These are phyloP conservation scores for Globisporangium emineosum DNA, from an alignment of 352 stramenopile species.

Conservation along the genomic window DNA sequence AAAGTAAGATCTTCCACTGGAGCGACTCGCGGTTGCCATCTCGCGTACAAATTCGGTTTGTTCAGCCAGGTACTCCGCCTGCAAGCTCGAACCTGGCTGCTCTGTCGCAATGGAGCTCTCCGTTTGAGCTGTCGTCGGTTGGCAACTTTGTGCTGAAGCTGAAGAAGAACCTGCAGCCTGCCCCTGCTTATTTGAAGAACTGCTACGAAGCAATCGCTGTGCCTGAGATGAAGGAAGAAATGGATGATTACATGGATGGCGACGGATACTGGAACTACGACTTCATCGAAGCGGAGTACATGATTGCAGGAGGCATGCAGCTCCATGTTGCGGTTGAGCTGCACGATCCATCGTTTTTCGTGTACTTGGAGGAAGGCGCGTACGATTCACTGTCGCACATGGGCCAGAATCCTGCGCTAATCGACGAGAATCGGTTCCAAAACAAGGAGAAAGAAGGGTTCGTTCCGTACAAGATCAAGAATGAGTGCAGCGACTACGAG, in stretches of 20 bases:
- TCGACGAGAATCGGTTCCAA: slow-evolving; percentile 22
- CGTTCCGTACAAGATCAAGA: slow-evolving; percentile 78
- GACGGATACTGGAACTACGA: slow-evolving; percentile 32
- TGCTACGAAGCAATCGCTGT: slow-evolving; percentile 39
- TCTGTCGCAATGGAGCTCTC: slow-evolving; percentile 70
- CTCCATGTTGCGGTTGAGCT: slow-evolving; percentile 79
- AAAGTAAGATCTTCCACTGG: slow-evolving; percentile 81
- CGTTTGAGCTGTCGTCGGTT: slow-evolving; percentile 76
- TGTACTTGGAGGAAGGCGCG: slow-evolving; percentile 52
- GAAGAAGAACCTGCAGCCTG: slow-evolving; percentile 47
- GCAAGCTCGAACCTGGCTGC: slow-evolving; percentile 10
- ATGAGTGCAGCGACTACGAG: slow-evolving; percentile 76
- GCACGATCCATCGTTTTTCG: slow-evolving; percentile 73
- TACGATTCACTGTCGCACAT: slow-evolving; percentile 14
- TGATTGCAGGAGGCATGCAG: slow-evolving; percentile 38
- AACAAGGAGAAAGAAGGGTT: slow-evolving; percentile 56
- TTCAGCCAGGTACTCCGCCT: slow-evolving; percentile 27
- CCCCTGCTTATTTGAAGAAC: slow-evolving; percentile 32
- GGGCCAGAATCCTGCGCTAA: slow-evolving; percentile 12
- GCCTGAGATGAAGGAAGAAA: slow-evolving; percentile 26
- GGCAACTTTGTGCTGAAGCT: slow-evolving; percentile 80
- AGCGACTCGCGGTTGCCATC: slow-evolving; percentile 56
- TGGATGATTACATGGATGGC: slow-evolving; percentile 32
- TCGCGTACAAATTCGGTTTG: slow-evolving; percentile 75
- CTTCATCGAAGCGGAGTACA: slow-evolving; percentile 28